Conservation (phyloP, 257 asterid genomes). For the Solanum pinnatisectum region DNA sequence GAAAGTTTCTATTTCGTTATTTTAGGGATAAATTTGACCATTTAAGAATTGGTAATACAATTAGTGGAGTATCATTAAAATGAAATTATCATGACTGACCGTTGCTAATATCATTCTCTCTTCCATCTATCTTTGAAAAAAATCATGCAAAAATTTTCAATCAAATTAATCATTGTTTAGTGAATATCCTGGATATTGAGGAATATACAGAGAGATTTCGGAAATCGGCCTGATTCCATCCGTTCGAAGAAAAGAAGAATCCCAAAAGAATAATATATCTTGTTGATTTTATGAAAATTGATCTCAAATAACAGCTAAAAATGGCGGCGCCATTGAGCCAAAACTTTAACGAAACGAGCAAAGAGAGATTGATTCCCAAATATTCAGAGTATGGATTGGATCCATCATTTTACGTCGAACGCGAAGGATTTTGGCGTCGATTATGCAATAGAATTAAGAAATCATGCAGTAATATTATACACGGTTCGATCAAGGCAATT, state of each 20-base stretch:
- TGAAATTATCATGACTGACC: background rate
- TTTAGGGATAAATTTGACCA: background rate
- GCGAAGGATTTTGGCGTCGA: background rate
- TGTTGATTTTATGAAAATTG: background rate
- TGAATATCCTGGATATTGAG: background rate
- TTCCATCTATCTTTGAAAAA: background rate
- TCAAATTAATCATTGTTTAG: background rate
- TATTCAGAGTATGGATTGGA: constrained; percentile 2
- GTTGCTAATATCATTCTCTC: background rate
- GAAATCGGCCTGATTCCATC: background rate
- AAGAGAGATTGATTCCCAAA: constrained; percentile 6
- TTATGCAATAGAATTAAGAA: constrained; percentile 9
- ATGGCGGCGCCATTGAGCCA: constrained; percentile 5
- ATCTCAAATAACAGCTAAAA: background rate
- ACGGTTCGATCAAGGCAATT: constrained; percentile 14
- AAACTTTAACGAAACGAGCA: constrained; percentile 4
- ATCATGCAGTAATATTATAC: constrained; percentile 15
- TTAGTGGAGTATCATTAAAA: background rate
- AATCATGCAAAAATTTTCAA: background rate
- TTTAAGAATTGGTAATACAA: background rate
- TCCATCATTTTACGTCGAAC: background rate
- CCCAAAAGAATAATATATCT: background rate
- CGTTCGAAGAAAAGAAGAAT: background rate
- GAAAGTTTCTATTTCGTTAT: background rate
- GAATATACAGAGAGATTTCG: background rate